A percentile compares a stretch with the other conserved stretches of the same genome.
Evolutionary conservation across 345 rosid genomes (phyloP).

Genomic region (Rhodamnia argentea): DNA sequence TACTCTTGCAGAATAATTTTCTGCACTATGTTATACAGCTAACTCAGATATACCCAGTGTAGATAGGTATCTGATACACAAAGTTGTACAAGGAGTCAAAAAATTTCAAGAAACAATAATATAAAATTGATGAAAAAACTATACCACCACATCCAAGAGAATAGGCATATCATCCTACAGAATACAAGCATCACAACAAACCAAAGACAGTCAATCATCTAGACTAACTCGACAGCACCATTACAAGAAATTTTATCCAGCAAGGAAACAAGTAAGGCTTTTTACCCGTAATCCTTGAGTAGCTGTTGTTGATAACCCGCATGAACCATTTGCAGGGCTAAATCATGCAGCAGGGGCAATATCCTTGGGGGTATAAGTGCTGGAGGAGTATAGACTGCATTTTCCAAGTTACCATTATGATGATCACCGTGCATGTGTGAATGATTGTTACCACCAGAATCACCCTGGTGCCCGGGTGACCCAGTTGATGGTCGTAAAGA

Average conservation of each 20-base stretch:
- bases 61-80: not conserved
- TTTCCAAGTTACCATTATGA: constrained; percentile 43
- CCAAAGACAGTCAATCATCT: not conserved
- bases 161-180: not conserved
- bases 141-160: not conserved
- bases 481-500: constrained; percentile 79
- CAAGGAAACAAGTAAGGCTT: not conserved
- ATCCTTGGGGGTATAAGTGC: constrained; percentile 80
- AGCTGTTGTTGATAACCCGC: constrained; percentile 82
- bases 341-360: constrained; percentile 83
- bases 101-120: not conserved
- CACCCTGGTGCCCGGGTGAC: constrained; percentile 35
- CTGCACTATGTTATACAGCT: not conserved
- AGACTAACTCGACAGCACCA: not conserved
- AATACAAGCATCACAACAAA: not conserved
- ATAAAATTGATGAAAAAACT: not conserved
- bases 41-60: not conserved
- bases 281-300: constrained; percentile 64
- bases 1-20: not conserved
- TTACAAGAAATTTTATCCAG: not conserved
- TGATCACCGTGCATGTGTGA: constrained; percentile 39
- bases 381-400: constrained; percentile 63
- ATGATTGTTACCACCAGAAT: constrained; percentile 30
- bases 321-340: constrained; percentile 87
- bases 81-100: not conserved